Base-by-base conservation (phyloP, 176 grass and related monocot genomes). In the Carex scoparia region DNA sequence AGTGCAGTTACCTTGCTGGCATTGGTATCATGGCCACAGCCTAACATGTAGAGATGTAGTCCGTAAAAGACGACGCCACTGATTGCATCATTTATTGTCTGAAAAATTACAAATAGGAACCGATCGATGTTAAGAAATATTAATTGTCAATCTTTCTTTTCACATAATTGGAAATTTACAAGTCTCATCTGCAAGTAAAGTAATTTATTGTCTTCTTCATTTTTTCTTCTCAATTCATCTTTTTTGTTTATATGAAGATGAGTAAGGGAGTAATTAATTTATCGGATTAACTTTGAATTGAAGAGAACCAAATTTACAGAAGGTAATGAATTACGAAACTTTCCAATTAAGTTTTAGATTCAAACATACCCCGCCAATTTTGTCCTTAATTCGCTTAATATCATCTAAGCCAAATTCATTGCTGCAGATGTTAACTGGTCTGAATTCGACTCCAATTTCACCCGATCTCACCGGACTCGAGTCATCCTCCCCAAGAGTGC, bases 71-170 rank as follows among this genome's bases (percentile, higher is more conserved):
- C 15, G 15, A 85, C 33, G 0, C 83, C 87, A 4, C 28, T 53
- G 7, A 89, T 89, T 0, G 85, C 69, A 73, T 89, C 87, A 69
- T 85, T 89, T 60, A 89, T 84, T 7, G 87, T 89, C 87, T 89
- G 81, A n/a, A 88, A 86, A 86, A 30, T n/a, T 49, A 60, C 18
- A 57, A 85, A 73, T 15, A 60, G 1, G 6, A 28, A 23, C 56
- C 13, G 13, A 68, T 61, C 23, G 13, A 68, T 61, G 32, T 76
- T 76, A 61, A 65, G 27, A 51, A 48, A 57, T 32, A 16, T 32
- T 1, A 0, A 28, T 53, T 23, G 23, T 23, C 23, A 23, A 23
- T 0, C 1, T 55, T 55, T 16, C 16, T 19, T 44, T 12, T 30
- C 5, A 2, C 11, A 48, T 23, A 75, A 11, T 27, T 30, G 0